Conservation (phyloP, 2,329 filamentous ascomycete genomes). For the Sporothrix pallida region DNA sequence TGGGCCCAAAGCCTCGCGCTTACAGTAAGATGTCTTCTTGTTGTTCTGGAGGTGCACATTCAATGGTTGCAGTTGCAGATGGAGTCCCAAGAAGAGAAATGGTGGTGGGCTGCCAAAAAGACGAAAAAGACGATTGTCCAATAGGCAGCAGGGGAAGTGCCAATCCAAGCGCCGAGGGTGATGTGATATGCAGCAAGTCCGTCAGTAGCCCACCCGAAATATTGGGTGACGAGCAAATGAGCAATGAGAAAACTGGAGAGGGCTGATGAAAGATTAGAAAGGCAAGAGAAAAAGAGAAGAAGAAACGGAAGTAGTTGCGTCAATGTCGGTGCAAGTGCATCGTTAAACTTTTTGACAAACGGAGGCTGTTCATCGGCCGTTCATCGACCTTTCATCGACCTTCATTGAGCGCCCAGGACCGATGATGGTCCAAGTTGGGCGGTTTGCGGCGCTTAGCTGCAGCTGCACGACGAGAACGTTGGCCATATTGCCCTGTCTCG, state of each 20-base stretch:
- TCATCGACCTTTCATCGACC: too few relatives aligned
- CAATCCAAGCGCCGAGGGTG: conserved; percentile 25
- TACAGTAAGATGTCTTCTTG: not conserved
- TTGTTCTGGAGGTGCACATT: not conserved
- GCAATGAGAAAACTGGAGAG: not conserved
- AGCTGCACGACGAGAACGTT: conserved; percentile 13
- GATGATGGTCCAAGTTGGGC: not conserved
- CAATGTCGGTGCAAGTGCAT: too few relatives aligned
- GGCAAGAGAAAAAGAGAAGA: not conserved
- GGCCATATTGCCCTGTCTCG: not conserved
- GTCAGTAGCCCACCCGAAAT: conserved; percentile 10
- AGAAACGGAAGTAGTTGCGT: not conserved
- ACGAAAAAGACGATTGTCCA: not conserved
- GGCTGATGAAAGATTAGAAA: too few relatives aligned
- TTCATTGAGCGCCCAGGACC: too few relatives aligned
- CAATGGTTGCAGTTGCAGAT: not conserved
- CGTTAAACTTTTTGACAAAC: not conserved
- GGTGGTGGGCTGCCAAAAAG: too few relatives aligned
- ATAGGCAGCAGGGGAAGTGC: not conserved
- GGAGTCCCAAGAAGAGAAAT: not conserved
- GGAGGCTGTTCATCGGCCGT: not conserved
- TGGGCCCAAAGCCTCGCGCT: conserved; percentile 14
- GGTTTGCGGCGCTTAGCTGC: conserved; percentile 25
- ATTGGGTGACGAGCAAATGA: conserved; percentile 23
- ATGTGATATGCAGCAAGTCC: conserved; percentile 17